Conservation (phyloP, 371 early-diverging fungal genomes). For the Chytridiales sp. region DNA sequence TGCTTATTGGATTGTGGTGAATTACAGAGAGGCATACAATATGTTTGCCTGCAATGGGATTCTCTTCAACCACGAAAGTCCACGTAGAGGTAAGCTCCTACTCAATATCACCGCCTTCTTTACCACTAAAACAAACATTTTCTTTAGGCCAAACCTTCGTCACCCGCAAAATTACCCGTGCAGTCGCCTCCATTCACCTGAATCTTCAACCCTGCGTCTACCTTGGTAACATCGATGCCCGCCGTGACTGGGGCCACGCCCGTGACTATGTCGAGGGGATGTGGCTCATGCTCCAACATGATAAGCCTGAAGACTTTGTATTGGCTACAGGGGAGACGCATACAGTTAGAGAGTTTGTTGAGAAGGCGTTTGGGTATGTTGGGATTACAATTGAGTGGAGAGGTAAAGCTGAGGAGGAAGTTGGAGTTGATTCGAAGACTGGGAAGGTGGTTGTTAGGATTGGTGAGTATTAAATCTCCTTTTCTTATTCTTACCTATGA, state of each 20-base stretch:
- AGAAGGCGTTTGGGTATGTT: slow-evolving; percentile 73
- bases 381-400: slow-evolving; percentile 76
- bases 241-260: slow-evolving; percentile 89
- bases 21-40: slow-evolving; percentile 80
- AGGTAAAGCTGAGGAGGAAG: slow-evolving; percentile 70
- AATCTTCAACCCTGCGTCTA: slow-evolving; percentile 71
- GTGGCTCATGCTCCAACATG: slow-evolving; percentile 87
- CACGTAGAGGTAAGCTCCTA: slow-evolving; percentile 55
- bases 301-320: slow-evolving; percentile 76
- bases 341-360: slow-evolving; percentile 79
- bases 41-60: slow-evolving; percentile 87
- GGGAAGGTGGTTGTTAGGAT: slow-evolving; percentile 57
- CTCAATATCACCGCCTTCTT: neutral
- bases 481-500: neutral
- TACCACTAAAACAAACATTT: neutral
- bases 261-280: slow-evolving; percentile 83
- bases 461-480: slow-evolving; percentile 9
- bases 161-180: slow-evolving; percentile 80
- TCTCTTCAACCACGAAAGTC: slow-evolving; percentile 85
- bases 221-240: slow-evolving; percentile 81
- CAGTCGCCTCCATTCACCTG: slow-evolving; percentile 75
- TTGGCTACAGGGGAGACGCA: slow-evolving; percentile 84
- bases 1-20: slow-evolving; percentile 79
- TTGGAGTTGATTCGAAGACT: slow-evolving; percentile 67
- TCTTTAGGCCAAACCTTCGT: slow-evolving; percentile 73